A percentile compares a stretch with the other conserved stretches of the same genome.
These are phyloP conservation scores for Vachellia collinsii DNA, from an alignment of 306 rosid genomes.

Conservation along the genomic window DNA sequence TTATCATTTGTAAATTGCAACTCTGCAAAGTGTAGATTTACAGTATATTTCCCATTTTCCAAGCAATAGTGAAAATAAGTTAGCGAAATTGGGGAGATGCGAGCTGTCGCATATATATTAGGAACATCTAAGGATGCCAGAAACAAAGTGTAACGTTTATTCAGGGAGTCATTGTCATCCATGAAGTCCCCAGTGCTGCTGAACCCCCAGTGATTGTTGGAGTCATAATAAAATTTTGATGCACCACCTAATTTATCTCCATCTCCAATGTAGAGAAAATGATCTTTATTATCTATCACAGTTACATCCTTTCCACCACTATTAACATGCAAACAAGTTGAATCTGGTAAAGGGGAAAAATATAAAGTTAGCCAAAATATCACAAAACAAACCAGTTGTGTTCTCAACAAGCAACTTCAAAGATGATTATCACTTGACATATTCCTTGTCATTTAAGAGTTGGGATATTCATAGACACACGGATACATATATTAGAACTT, in stretches of 20 bases:
- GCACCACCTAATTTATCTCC: conserved; percentile 46
- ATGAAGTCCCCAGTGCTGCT: conserved; percentile 60
- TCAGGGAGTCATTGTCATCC: conserved; percentile 42
- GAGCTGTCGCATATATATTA: conserved; percentile 53
- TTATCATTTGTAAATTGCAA: conserved; percentile 50
- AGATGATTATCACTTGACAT: conserved; percentile 11
- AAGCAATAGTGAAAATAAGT: conserved; percentile 66
- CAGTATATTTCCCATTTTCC: conserved; percentile 64
- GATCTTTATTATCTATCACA: conserved; percentile 38
- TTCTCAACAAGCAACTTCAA: conserved; percentile 22
- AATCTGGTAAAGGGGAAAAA: conserved; percentile 56
- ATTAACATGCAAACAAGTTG: conserved; percentile 67
- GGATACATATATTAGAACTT: background rate
- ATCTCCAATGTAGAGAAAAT: conserved; percentile 49
- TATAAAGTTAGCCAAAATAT: conserved; percentile 18
- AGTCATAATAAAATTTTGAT: conserved; percentile 42
- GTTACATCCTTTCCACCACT: conserved; percentile 63
- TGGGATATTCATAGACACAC: background rate
- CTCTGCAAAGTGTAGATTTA: conserved; percentile 65
- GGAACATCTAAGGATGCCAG: conserved; percentile 38
- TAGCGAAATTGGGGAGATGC: conserved; percentile 57
- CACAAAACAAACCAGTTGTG: conserved; percentile 11
- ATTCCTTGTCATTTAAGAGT: background rate
- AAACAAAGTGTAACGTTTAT: conserved; percentile 39
- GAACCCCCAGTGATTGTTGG: conserved; percentile 50